Evolutionary conservation across 2,329 filamentous ascomycete species (phyloP), one percentile per base, ranked within the genome.

Genomic region (Neoarthrinium moseri): DNA sequence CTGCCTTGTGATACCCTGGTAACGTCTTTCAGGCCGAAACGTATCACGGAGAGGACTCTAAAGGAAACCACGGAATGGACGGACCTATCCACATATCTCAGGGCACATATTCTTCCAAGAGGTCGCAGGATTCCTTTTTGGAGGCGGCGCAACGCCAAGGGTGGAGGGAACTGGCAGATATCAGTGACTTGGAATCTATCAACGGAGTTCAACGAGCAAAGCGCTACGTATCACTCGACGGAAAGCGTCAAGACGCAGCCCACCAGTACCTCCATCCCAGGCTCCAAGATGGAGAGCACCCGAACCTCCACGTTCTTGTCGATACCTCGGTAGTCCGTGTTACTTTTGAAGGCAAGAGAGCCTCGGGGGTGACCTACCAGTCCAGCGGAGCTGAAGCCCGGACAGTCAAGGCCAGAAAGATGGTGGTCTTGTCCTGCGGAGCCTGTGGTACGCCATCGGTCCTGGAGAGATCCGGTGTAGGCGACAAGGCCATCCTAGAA

Each of bases 401-500:
- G 11, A 34, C 40, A 3, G 61, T 72, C 4, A 70, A 65, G 33
- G 78, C 78, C 5, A 66, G 62, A 7, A 78, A 74, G 53, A 61
- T 79, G 29, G 75, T 81, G 2, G 51, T 65, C n/a, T n/a, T 66
- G 3, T 60, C 56, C 13, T 59, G 62, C 12, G 72, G 72, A 15
- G 63, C 72, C 0, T 61, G 69, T 20, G 67, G 67, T 5, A 70
- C 69, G 4, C 72, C 72, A 5, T 56, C 63, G 3, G 62, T 80
- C 15, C 67, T 81, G 1, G 75, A 80, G 54, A 63, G 76, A 22
- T 80, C 76, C 11, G 77, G 77, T 22, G 55, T 80, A 4, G 75
- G 72, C 23, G 65, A 71, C 26, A 62, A 67, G 5, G 59, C 69
- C 13, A 57, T 79, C 13, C 63, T 81, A 2, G 55, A 67, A 24